Percentiles rank a stretch among this genome's conserved stretches.
Conservation (phyloP, 371 early-diverging fungal species). For the Phascolomyces articulosus region DNA sequence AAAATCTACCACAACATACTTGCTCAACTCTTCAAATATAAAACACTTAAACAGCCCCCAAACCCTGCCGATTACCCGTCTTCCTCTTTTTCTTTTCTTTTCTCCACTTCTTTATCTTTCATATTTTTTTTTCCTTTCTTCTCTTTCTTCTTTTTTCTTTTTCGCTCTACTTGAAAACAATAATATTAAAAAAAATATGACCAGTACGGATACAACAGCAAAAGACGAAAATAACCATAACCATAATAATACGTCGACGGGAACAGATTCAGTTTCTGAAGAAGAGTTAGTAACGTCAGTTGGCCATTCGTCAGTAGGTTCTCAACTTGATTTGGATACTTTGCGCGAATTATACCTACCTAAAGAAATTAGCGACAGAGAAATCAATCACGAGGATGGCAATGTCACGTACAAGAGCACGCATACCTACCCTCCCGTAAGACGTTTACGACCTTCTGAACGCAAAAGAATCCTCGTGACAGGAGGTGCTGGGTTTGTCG, state of each 20-base stretch:
- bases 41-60: no score
- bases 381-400: slow-evolving; percentile 32
- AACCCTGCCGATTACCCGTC: no score
- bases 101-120: not conserved
- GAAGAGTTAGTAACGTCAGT: slow-evolving; percentile 29
- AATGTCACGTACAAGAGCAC: slow-evolving; percentile 53
- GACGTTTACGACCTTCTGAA: slow-evolving; percentile 52
- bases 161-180: not conserved
- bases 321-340: slow-evolving; percentile 38
- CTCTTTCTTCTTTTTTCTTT: not conserved
- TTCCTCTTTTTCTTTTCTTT: not conserved
- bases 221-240: not conserved
- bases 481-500: slow-evolving; percentile 93
- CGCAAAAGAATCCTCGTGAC: slow-evolving; percentile 85
- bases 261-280: not conserved
- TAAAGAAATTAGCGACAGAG: slow-evolving; percentile 28
- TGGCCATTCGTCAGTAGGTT: slow-evolving; percentile 48
- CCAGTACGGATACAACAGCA: not conserved
- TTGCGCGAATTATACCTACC: slow-evolving; percentile 55
- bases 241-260: no score
- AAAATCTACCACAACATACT: no score
- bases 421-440: slow-evolving; percentile 57
- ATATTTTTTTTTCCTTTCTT: not conserved
- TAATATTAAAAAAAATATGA: not conserved
- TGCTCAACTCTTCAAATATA: no score